Evolutionary conservation across 31 red algal genomes (phyloP).

Genomic region (Porphyra umbilicalis): DNA sequence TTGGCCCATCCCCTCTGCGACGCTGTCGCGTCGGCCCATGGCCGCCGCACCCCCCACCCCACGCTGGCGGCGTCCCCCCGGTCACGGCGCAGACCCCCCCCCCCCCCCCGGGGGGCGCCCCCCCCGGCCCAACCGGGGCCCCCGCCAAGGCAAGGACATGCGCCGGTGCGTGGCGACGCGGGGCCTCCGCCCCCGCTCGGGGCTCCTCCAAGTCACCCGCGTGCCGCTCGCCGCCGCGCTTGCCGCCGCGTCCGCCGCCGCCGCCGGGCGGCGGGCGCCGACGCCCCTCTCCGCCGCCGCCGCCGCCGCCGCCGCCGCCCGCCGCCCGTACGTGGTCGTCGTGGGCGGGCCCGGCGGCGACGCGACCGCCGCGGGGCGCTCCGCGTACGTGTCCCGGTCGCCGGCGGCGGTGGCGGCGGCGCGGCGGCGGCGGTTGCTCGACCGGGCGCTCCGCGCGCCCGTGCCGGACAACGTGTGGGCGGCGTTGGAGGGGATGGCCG

Average conservation of each 20-base stretch:
- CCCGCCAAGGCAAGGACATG: not conserved
- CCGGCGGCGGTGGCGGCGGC: not conserved
- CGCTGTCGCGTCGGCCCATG: no score
- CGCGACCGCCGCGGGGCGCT: not conserved
- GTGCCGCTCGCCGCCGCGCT: not conserved
- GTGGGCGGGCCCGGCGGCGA: not conserved
- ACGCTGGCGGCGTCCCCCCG: no score
- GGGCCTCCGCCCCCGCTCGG: not conserved
- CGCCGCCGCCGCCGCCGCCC: not conserved
- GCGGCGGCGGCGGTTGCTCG: not conserved
- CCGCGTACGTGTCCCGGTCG: not conserved
- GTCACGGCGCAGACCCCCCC: no score
- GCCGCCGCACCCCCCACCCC: no score
- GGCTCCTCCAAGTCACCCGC: not conserved
- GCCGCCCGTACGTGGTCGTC: not conserved
- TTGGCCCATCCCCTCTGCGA: no score
- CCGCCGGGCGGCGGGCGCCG: not conserved
- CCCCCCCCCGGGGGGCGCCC: no score
- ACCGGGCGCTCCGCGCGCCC: not conserved
- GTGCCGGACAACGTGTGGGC: not conserved
- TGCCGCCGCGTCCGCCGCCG: not conserved
- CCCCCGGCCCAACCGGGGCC: not conserved
- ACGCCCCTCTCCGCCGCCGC: not conserved
- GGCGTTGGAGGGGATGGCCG: not conserved
- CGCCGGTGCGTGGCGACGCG: not conserved